Conservation (phyloP, 2,329 filamentous ascomycete species). For the Fusarium foetens region DNA sequence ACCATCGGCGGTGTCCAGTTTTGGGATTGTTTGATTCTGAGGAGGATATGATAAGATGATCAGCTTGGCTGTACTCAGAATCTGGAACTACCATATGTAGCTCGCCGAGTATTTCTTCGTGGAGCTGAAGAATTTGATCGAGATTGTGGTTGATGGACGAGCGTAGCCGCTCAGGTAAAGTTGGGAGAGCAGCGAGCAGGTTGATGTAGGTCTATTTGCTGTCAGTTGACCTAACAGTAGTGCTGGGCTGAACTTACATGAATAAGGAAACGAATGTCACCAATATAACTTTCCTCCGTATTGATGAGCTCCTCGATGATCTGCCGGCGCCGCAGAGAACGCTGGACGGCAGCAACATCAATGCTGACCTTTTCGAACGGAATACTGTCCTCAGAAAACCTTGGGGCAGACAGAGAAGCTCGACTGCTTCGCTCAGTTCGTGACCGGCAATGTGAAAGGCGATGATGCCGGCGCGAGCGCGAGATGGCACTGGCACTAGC, state of each 20-base stretch:
- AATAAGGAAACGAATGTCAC: slow-evolving; percentile 85
- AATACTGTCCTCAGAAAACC: slow-evolving; percentile 72
- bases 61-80: slow-evolving; percentile 67
- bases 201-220: slow-evolving; percentile 74
- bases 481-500: slow-evolving; percentile 75
- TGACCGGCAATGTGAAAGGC: slow-evolving; percentile 64
- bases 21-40: slow-evolving; percentile 22
- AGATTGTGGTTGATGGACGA: slow-evolving; percentile 82
- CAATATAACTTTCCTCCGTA: slow-evolving; percentile 90
- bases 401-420: slow-evolving; percentile 67
- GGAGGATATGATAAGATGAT: slow-evolving; percentile 17
- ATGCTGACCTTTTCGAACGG: slow-evolving; percentile 66
- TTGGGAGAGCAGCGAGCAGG: slow-evolving; percentile 76
- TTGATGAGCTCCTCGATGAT: slow-evolving; percentile 86
- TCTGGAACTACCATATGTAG: slow-evolving; percentile 77
- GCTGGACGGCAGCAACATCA: slow-evolving; percentile 76
- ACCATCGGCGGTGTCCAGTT: slow-evolving; percentile 57
- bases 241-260: slow-evolving; percentile 67
- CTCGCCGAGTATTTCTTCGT: slow-evolving; percentile 82
- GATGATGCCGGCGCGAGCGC: slow-evolving; percentile 64
- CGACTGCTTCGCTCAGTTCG: slow-evolving; percentile 71
- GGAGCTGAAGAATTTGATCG: slow-evolving; percentile 81
- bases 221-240: slow-evolving; percentile 22
- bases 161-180: slow-evolving; percentile 70
- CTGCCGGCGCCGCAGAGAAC: slow-evolving; percentile 78